Evolutionary conservation across 768 basidiomycete species (phyloP), one percentile per base, ranked within the genome.

Genomic region (Pleurotus pulmonarius): DNA sequence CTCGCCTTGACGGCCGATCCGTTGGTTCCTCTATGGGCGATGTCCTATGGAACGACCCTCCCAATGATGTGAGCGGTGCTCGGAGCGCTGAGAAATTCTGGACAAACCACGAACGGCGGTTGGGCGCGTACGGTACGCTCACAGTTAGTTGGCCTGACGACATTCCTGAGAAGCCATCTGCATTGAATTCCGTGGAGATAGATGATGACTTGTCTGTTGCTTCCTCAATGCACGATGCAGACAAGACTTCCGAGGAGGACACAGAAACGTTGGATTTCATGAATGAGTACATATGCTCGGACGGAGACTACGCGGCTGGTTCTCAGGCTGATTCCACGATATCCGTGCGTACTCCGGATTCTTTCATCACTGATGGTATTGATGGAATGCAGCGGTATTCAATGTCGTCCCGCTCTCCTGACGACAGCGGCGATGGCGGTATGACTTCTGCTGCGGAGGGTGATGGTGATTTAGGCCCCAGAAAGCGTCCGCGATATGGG

Each of bases 51-150:
- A 11, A 34, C 29, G 11, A 11, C 29, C 29, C 29, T 34, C 9
- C 4, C 29, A 11, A 9, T 9, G 29, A 34, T 34, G 76, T 74
- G 7, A 83, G 82, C 59, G 83, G 85, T 6, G 67, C 82, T 16
- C 83, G 82, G 8, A 83, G 75, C 54, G 86, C 87, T 18, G 87
- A 88, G 62, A 88, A 88, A 86, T 87, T 83, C 65, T 88, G 87
- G 86, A 82, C 83, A 8, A 86, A 85, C 63, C 86, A 79, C 49
- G 78, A 82, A 24, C 29, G 29, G 29, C 75, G 80, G 46, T 65
- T 88, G 49, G 71, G 75, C 60, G 62, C 71, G 3, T 87, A 86
- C 60, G 83, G 82, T 11, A 81, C 88, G 37, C 77, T 73, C 52
- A 66, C 87, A 44, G 73, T 81, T 12, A 86, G 87, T 41, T 88